Evolutionary conservation across 306 rosid species (phyloP).

Genomic region (Vigna hirtella): DNA sequence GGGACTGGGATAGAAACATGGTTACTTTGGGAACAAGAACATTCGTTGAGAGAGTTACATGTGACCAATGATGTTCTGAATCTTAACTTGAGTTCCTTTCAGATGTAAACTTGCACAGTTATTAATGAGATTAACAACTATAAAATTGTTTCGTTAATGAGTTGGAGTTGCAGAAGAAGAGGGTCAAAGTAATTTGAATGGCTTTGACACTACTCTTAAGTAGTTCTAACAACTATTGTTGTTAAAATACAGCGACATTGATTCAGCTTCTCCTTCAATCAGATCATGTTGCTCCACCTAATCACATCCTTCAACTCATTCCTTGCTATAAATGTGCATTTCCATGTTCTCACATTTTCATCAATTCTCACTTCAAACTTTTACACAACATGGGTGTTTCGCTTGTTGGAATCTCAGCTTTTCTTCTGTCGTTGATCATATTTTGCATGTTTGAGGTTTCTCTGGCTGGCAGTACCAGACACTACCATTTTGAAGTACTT

Average conservation of each 20-base stretch:
- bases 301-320: neutral
- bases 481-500: slow-evolving; percentile 67
- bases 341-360: slow-evolving; percentile 24
- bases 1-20: neutral
- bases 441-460: slow-evolving; percentile 45
- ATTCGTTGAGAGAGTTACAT: slow-evolving; percentile 58
- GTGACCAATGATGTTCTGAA: slow-evolving; percentile 33
- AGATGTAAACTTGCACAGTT: slow-evolving; percentile 14
- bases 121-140: neutral
- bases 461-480: slow-evolving; percentile 58
- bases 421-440: slow-evolving; percentile 38
- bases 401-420: slow-evolving; percentile 33
- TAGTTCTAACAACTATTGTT: slow-evolving; percentile 62
- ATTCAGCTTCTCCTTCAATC: slow-evolving; percentile 42
- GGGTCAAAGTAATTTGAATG: slow-evolving; percentile 54
- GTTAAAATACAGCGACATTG: slow-evolving; percentile 39
- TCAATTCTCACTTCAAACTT: slow-evolving; percentile 20
- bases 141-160: slow-evolving; percentile 21
- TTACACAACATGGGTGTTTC: slow-evolving; percentile 51
- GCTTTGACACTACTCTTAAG: slow-evolving; percentile 75
- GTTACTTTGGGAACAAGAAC: slow-evolving; percentile 54
- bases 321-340: slow-evolving; percentile 39
- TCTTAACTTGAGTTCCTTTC: slow-evolving; percentile 33
- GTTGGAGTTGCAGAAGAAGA: slow-evolving; percentile 59
- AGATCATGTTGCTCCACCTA: slow-evolving; percentile 20